Evolutionary conservation across 345 rosid genomes (phyloP), one percentile per base, ranked within the genome.

Genomic region (Brassica cretica): DNA sequence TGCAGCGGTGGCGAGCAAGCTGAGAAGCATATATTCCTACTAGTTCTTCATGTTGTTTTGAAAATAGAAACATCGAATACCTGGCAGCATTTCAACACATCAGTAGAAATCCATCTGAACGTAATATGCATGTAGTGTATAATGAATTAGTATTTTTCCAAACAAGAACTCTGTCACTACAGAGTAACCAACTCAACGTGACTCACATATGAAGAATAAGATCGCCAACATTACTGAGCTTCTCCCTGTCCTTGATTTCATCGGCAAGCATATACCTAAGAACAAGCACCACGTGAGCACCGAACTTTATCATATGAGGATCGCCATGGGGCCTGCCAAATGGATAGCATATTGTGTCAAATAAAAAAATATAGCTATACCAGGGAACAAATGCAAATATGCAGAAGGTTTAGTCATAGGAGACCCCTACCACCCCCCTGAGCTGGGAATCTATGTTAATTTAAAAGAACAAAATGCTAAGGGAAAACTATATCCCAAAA

Each of bases 11-110:
- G 70, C 76, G 76, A 66, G 91, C 96, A 84, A 95, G 99, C 86
- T 95, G 97, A 77, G 99, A 93, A 72, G 99, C 97, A 85, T 93
- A 95, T 68, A 95, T 86, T 63, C 99, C 98, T 74, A 95, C 97
- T 74, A 93, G 85, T 73, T 88, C 98, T 84, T 95, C 98, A 67
- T 88, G 97, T 80, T 95, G 99, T 84, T 91, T 93, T 73, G 98
- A 91, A 82, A 93, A 95, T 33, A 95, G 85, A 87, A 86, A 93
- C 98, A 95, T 90, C 4, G 90, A 89, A 82, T 95, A 90, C 98
- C 99, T 95, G 87, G 70, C 70, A 91, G 69, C 68, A 82, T 61
- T 72, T 64, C 73, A 44, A 41, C 53, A 78, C 60, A 74, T 77
- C 51, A 83, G 24, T 51, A 83, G 21, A 70, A 73, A 56, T 70